Base-by-base conservation (phyloP, 2,329 filamentous ascomycete species). In the Hypoxylon sp. region DNA sequence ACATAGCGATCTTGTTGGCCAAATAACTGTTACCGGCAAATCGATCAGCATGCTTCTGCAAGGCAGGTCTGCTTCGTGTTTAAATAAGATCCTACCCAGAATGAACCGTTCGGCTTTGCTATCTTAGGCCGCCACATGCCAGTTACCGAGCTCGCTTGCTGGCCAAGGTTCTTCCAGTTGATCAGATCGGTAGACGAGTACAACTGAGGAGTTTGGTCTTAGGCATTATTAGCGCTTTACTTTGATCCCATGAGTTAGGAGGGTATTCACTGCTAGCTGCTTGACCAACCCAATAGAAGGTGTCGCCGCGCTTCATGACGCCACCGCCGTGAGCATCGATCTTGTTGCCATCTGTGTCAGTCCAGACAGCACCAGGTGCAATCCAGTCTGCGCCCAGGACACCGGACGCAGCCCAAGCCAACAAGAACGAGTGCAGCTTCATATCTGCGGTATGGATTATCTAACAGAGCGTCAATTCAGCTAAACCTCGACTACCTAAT, bases 201-300 rank as follows among this genome's bases (percentile, higher is more conserved):
- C 63, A 75, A 64, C 56, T 66, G 64, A 2, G 71, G 69, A 7
- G 69, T 69, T 45, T 68, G 58, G 54, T 67, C 69, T 71, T n/a
- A 29, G 5, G 20, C 7, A 53, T 35, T 8, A 29, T 56, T 36
- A 59, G 53, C 20, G 38, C 25, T n/a, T 36, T n/a, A 50, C 8
- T 11, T 41, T 17, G 3, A 8, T 37, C n/a, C 5, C 9, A 29
- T 16, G 30, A 25, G 9, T 12, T n/a, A 21, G 3, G 23, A 13
- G 31, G 42, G 50, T 26, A 63, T 64, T 64, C 67, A 60, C 68
- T 67, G 44, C 64, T 68, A 8, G 67, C 67, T 27, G 64, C 66
- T 7, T 74, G 70, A 3, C 73, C 73, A 46, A 73, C 52, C 72
- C 72, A 75, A 44, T 73, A 74, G 48, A 72, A 75, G 1, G 67